phyloP scores from a whole-genome alignment of 805 yeast genomes.

The Debaryomyces maramus region DNA sequence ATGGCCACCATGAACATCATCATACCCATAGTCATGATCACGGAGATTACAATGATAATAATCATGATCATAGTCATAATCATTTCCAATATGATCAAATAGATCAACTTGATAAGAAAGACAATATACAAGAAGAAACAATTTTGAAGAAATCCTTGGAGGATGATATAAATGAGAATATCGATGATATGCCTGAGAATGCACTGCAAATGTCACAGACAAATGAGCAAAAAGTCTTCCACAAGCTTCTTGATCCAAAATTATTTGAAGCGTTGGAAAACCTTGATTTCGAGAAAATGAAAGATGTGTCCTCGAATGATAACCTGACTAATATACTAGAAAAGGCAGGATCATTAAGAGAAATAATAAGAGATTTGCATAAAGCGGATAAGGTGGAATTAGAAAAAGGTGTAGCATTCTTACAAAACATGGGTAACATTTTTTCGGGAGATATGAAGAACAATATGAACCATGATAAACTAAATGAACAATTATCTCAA shows the following conservation, averaged over 20 bases:
- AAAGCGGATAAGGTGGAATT: constrained; percentile 26
- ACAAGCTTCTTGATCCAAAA: constrained; percentile 27
- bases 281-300: constrained; percentile 24
- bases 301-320: constrained; percentile 14
- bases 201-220: not conserved
- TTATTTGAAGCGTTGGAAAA: constrained; percentile 27
- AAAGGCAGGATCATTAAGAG: constrained; percentile 26
- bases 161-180: not conserved
- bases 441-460: constrained; percentile 11
- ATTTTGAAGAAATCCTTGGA: not conserved
- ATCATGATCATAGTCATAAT: constrained; percentile 2
- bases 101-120: not conserved
- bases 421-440: constrained; percentile 24
- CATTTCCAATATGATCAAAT: constrained; percentile 2
- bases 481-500: constrained; percentile 21
- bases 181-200: not conserved
- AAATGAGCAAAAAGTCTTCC: constrained; percentile 17
- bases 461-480: constrained; percentile 7
- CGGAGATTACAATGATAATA: not conserved
- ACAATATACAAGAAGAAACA: not conserved
- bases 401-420: constrained; percentile 24
- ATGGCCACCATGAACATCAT: not conserved
- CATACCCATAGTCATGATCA: constrained; percentile 1
- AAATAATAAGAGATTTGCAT: constrained; percentile 25
- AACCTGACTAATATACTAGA: constrained; percentile 22